Percentiles rank a stretch among this genome's conserved stretches.
phyloP scores from a whole-genome alignment of 139 green algal species.

The Chlamydomonas eustigma region DNA sequence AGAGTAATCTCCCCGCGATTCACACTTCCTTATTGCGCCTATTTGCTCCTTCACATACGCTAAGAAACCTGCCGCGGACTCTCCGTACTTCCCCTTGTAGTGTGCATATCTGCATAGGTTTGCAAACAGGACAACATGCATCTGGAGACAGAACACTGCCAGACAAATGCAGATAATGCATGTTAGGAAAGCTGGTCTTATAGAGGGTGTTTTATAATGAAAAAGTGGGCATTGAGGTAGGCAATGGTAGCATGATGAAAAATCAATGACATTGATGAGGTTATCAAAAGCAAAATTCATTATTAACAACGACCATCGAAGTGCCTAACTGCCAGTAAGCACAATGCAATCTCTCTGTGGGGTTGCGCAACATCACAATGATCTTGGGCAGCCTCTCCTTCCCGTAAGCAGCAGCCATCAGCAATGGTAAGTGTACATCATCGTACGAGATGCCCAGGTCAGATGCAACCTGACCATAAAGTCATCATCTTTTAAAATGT shows the following conservation, averaged over 20 bases:
- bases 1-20: not conserved
- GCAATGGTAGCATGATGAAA: no score
- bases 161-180: not conserved
- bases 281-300: no score
- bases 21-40: conserved; percentile 7
- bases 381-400: conserved; percentile 22
- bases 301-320: no score
- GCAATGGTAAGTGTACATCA: conserved; percentile 24
- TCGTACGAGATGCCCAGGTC: conserved; percentile 15
- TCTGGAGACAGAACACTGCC: no score
- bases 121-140: no score
- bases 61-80: conserved; percentile 27
- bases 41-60: conserved; percentile 40
- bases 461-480: not conserved
- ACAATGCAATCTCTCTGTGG: conserved; percentile 25
- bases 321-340: conserved; percentile 33
- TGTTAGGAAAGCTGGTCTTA: not conserved
- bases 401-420: conserved; percentile 34
- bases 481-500: no score
- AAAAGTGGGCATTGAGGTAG: no score
- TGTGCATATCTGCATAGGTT: not conserved
- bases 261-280: no score
- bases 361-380: conserved; percentile 34
- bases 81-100: conserved; percentile 34
- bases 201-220: conserved; percentile 1